A percentile compares a stretch with the other conserved stretches of the same genome.
These are phyloP conservation scores for Chytriomyces hyalinus DNA, from an alignment of 192 early-diverging fungal genomes.

Conservation along the genomic window DNA sequence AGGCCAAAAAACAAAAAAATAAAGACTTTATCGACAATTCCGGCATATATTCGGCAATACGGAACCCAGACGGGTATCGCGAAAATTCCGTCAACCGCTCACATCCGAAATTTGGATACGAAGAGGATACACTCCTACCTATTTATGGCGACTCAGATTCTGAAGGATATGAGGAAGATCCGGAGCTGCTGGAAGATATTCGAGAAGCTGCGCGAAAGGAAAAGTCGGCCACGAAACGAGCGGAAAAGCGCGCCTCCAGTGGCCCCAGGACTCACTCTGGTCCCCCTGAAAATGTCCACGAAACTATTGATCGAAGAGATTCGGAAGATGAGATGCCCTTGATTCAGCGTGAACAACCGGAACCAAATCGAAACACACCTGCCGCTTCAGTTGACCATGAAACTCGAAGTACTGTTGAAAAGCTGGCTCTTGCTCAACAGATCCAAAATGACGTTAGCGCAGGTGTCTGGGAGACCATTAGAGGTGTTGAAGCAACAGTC, in stretches of 20 bases:
- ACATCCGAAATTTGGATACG: neutral
- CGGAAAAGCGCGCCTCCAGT: neutral
- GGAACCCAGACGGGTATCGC: neutral
- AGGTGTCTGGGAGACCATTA: too few relatives aligned
- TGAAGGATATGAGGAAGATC: neutral
- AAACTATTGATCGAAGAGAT: neutral
- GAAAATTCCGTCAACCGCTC: neutral
- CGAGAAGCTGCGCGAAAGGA: neutral
- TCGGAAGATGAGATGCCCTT: neutral
- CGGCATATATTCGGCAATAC: neutral
- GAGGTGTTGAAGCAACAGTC: too few relatives aligned
- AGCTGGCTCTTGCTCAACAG: neutral
- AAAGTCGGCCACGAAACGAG: neutral
- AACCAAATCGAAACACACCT: neutral
- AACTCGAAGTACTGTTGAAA: neutral
- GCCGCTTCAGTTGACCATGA: neutral
- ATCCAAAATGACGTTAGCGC: neutral
- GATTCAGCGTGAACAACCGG: neutral
- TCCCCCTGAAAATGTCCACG: neutral
- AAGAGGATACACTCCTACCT: neutral
- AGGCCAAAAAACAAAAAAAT: neutral
- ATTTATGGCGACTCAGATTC: constrained; percentile 20
- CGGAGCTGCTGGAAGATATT: constrained; percentile 12
- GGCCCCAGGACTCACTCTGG: neutral
- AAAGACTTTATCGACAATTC: constrained; percentile 12